Conservation (phyloP, 23 red algal genomes). For the Gracilaria gracilis region DNA sequence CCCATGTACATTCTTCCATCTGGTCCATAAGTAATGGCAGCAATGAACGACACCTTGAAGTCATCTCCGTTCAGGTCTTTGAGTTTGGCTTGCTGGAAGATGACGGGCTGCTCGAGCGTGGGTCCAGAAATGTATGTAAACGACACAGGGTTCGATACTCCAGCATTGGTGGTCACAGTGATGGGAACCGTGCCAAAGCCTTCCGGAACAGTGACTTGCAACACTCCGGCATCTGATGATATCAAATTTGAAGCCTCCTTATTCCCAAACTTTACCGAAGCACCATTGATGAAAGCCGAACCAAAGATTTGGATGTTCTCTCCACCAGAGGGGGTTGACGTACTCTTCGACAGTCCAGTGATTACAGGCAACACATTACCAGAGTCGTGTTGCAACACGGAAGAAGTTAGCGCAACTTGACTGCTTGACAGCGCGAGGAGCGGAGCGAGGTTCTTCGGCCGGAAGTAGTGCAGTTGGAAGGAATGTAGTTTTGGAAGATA, state of each 20-base stretch:
- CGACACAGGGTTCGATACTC: conserved; percentile 57
- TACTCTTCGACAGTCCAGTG: conserved; percentile 34
- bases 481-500: conserved; percentile 37
- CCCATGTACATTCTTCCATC: conserved; percentile 71
- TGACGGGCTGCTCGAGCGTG: conserved; percentile 62
- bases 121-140: conserved; percentile 64
- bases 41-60: conserved; percentile 65
- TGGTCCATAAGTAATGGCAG: conserved; percentile 56
- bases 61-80: conserved; percentile 46
- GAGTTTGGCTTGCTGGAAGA: conserved; percentile 53
- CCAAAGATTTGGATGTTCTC: conserved; percentile 73
- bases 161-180: conserved; percentile 59
- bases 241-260: conserved; percentile 58
- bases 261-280: conserved; percentile 65
- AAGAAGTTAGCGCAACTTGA: conserved; percentile 13
- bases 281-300: conserved; percentile 51
- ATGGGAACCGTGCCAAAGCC: conserved; percentile 58
- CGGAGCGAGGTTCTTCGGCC: conserved; percentile 60
- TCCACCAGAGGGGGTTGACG: conserved; percentile 47
- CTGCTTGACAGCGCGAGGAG: conserved; percentile 28
- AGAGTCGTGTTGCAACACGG: conserved; percentile 53
- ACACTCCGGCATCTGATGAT: conserved; percentile 39
- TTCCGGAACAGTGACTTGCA: conserved; percentile 70
- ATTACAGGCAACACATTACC: conserved; percentile 46
- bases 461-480: conserved; percentile 62